phyloP scores from a whole-genome alignment of 441 rosid species.

The Iberis amara region DNA sequence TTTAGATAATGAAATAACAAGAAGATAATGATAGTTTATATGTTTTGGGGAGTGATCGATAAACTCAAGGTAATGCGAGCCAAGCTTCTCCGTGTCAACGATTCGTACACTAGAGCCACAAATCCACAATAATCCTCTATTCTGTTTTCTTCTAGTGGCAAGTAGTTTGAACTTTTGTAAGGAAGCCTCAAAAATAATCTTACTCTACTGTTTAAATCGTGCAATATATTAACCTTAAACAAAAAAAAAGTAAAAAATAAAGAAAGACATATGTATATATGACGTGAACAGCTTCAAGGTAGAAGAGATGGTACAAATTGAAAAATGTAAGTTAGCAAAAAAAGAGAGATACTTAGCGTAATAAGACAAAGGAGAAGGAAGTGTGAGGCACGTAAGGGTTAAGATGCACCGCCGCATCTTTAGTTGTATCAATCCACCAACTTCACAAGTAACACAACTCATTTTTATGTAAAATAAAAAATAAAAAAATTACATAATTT shows the following conservation, averaged over 20 bases:
- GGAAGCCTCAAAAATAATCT: no score
- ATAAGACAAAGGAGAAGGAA: slow-evolving; percentile 31
- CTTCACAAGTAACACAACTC: slow-evolving; percentile 29
- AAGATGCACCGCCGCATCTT: slow-evolving; percentile 35
- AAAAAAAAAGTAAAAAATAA: neutral
- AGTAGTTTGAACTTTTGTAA: no score
- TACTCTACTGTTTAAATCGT: no score
- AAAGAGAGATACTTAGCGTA: slow-evolving; percentile 27
- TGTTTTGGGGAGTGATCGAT: no score
- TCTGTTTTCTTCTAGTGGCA: no score
- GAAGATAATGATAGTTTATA: no score
- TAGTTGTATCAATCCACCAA: slow-evolving; percentile 26
- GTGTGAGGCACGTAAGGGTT: slow-evolving; percentile 37
- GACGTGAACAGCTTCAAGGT: slow-evolving; percentile 1
- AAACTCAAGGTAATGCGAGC: no score
- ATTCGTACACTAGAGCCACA: no score
- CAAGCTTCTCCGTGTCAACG: no score
- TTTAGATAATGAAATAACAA: no score
- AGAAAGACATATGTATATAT: neutral
- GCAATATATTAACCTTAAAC: no score
- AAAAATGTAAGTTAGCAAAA: slow-evolving; percentile 17
- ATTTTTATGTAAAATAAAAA: neutral
- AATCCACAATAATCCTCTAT: no score
- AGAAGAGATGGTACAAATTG: neutral
- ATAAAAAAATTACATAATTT: slow-evolving; percentile 12